Conservation (phyloP, 1,284 basidiomycete genomes). For the Athelia psychrophila region DNA sequence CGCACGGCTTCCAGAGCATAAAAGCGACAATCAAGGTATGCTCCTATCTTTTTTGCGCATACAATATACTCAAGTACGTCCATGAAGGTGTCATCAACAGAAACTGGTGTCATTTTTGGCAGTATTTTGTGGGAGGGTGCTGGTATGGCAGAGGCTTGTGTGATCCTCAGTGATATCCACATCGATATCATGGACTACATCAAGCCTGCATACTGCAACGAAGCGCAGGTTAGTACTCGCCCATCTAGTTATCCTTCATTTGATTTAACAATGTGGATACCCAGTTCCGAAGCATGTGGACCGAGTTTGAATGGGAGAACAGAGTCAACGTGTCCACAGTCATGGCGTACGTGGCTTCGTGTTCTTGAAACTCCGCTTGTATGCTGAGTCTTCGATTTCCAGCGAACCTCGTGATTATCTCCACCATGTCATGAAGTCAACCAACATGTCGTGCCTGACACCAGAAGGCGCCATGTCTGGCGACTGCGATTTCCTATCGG, state of each 20-base stretch:
- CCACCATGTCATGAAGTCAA: slow-evolving; percentile 77
- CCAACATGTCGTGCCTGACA: slow-evolving; percentile 86
- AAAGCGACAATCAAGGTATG: slow-evolving; percentile 96
- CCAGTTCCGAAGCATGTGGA: slow-evolving; percentile 81
- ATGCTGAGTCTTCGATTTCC: not conserved
- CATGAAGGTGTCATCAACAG: slow-evolving; percentile 80
- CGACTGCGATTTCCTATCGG: slow-evolving; percentile 81
- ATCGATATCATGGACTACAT: slow-evolving; percentile 99
- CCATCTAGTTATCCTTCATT: not conserved
- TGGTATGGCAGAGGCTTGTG: slow-evolving; percentile 82
- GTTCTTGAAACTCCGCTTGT: not conserved
- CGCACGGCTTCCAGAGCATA: slow-evolving; percentile 97
- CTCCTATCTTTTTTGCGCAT: not conserved
- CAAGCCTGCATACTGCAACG: slow-evolving; percentile 94
- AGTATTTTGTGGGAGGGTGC: slow-evolving; percentile 98
- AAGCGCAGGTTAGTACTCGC: slow-evolving; percentile 72
- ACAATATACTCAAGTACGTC: not conserved
- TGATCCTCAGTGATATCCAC: slow-evolving; percentile 96
- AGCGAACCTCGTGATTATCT: slow-evolving; percentile 75
- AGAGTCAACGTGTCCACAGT: slow-evolving; percentile 80
- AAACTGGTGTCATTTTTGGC: slow-evolving; percentile 98
- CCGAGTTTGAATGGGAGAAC: slow-evolving; percentile 92
- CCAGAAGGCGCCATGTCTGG: slow-evolving; percentile 80
- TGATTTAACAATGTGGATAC: not conserved
- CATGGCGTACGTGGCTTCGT: slow-evolving; percentile 45